Evolutionary conservation across 2,329 filamentous ascomycete genomes (phyloP).

Genomic region (Rhinocladiella similis): DNA sequence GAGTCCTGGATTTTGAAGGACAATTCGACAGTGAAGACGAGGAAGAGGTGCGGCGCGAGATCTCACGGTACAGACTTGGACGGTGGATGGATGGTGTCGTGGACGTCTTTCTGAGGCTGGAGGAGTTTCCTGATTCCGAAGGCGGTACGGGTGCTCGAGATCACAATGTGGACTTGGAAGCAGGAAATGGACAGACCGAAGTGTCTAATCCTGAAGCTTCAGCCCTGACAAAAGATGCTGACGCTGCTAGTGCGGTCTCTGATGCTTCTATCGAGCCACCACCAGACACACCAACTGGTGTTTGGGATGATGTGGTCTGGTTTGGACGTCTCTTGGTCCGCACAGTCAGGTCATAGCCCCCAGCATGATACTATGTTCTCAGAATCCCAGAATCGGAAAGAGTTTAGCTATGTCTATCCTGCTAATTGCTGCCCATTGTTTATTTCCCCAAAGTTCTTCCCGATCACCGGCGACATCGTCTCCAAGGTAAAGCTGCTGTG

Average conservation of each 20-base stretch:
- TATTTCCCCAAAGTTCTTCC: no score
- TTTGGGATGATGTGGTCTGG: slow-evolving; percentile 30
- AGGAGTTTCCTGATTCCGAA: slow-evolving; percentile 12
- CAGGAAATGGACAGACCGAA: slow-evolving; percentile 1
- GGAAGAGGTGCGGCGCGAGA: slow-evolving; percentile 53
- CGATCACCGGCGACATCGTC: no score
- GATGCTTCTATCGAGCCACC: slow-evolving; percentile 25
- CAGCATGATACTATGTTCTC: no score
- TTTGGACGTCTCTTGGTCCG: slow-evolving; percentile 28
- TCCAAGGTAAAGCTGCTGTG: no score
- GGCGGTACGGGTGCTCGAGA: neutral
- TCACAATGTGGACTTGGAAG: slow-evolving; percentile 5
- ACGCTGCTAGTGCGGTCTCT: slow-evolving; percentile 7
- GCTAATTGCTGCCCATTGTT: neutral
- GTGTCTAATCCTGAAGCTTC: neutral
- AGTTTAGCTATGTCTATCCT: neutral
- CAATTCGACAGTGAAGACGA: slow-evolving; percentile 44
- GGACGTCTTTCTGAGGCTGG: slow-evolving; percentile 37
- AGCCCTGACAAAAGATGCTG: neutral
- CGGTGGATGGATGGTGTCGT: slow-evolving; percentile 59
- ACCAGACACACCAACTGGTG: slow-evolving; percentile 20
- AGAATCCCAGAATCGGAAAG: neutral
- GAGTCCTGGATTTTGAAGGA: slow-evolving; percentile 32
- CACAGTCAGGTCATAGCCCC: slow-evolving; percentile 18
- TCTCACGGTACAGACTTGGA: slow-evolving; percentile 58